Evolutionary conservation across 495 filamentous ascomycete genomes (phyloP), one percentile per base, ranked within the genome.

Genomic region (Hyaloscypha variabilis): DNA sequence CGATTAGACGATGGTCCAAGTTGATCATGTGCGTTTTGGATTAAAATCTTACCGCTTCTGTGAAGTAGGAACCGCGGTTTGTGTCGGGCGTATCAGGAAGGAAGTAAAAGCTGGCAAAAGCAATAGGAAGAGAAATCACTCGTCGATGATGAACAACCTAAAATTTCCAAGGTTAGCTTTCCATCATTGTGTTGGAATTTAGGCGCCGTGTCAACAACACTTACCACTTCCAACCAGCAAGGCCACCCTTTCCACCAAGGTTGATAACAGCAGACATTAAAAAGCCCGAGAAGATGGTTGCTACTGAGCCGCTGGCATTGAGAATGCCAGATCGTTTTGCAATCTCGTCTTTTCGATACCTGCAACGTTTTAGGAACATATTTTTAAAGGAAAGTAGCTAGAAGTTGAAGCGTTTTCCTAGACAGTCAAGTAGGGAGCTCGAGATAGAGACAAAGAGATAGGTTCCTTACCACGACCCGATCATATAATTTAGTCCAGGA

Each of bases 381-480:
- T n/a, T n/a, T n/a, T n/a, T n/a, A n/a, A n/a, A n/a, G n/a, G n/a
- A n/a, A n/a, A n/a, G n/a, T n/a, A n/a, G n/a, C n/a, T n/a, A n/a
- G n/a, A n/a, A n/a, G n/a, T n/a, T n/a, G n/a, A n/a, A n/a, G n/a
- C n/a, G n/a, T n/a, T n/a, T n/a, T n/a, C n/a, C n/a, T n/a, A n/a
- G n/a, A n/a, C n/a, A n/a, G n/a, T n/a, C n/a, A n/a, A n/a, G n/a
- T n/a, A n/a, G n/a, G n/a, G n/a, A n/a, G n/a, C n/a, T n/a, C n/a
- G n/a, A n/a, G n/a, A n/a, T n/a, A n/a, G n/a, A n/a, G n/a, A n/a
- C n/a, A n/a, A n/a, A n/a, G n/a, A n/a, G n/a, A n/a, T n/a, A n/a
- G n/a, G n/a, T n/a, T n/a, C n/a, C n/a, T n/a, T n/a, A n/a, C 87
- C 87, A 90, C 0, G 80, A 80, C 2, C 86, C 86, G 3, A 89